These are phyloP conservation scores for Phalaenopsis hybrid DNA, from an alignment of 116 monocot genomes.

Conservation along the genomic window DNA sequence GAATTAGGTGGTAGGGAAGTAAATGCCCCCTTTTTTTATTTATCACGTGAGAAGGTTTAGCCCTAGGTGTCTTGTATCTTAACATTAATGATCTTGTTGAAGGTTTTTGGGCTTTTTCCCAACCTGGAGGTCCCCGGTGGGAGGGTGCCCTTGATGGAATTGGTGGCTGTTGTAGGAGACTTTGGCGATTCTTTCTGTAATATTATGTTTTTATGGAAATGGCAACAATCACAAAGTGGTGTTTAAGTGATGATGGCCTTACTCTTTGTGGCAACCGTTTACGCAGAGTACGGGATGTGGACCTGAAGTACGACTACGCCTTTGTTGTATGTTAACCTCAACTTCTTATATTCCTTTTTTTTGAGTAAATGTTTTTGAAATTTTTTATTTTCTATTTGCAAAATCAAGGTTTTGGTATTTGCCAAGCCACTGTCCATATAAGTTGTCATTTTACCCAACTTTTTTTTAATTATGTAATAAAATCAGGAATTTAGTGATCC, in stretches of 20 bases:
- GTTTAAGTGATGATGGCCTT: constrained; percentile 86
- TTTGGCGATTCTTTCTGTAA: constrained; percentile 96
- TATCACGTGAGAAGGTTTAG: constrained; percentile 38
- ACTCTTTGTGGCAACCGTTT: constrained; percentile 95
- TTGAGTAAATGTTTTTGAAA: too few species aligned
- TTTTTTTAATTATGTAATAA: background rate
- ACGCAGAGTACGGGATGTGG: constrained; percentile 99
- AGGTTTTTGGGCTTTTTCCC: constrained; percentile 86
- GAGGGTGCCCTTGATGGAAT: constrained; percentile 94
- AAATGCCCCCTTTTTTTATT: constrained; percentile 9
- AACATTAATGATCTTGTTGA: constrained; percentile 98
- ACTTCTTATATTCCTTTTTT: constrained; percentile 5
- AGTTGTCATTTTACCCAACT: background rate
- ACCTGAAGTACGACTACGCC: constrained; percentile 98
- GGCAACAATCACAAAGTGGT: constrained; percentile 61
- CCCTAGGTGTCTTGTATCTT: constrained; percentile 56
- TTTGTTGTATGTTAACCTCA: constrained; percentile 71
- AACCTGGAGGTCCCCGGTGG: constrained; percentile 87
- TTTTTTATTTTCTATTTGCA: background rate
- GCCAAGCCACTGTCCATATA: background rate
- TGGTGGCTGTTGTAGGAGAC: constrained; percentile 88
- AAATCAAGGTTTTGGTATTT: background rate
- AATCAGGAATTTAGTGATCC: constrained; percentile 19
- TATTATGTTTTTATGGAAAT: constrained; percentile 86
- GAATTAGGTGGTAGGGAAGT: too few species aligned